Percentiles rank a stretch among this genome's conserved stretches.
Conservation (phyloP, 495 filamentous ascomycete species). For the Terfezia boudieri region DNA sequence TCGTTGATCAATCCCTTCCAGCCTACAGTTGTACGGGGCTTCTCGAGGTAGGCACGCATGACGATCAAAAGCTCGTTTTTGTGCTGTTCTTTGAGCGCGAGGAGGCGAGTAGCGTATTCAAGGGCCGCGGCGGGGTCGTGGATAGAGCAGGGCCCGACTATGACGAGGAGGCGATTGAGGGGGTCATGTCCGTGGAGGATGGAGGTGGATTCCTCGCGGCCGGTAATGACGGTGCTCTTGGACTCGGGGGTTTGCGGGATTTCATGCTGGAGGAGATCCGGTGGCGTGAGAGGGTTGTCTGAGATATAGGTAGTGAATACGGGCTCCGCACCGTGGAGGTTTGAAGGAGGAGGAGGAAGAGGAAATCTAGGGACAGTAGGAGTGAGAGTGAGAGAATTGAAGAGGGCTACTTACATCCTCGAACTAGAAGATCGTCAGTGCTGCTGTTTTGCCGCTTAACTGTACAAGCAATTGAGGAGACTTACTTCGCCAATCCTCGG, state of each 20-base stretch:
- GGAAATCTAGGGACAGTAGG: slow-evolving; percentile 48
- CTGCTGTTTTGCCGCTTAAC: not conserved
- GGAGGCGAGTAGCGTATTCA: slow-evolving; percentile 73
- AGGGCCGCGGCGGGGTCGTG: slow-evolving; percentile 84
- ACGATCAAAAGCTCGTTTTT: slow-evolving; percentile 74
- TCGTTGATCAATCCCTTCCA: slow-evolving; percentile 99
- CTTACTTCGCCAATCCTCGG: slow-evolving; percentile 84
- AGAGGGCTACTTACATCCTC: not conserved
- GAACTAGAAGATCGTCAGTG: not conserved
- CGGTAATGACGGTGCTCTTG: slow-evolving; percentile 54
- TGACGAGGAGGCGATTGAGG: slow-evolving; percentile 59
- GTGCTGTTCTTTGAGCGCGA: slow-evolving; percentile 74
- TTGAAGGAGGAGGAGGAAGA: not conserved
- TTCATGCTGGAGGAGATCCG: slow-evolving; percentile 88
- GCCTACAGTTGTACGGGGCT: slow-evolving; percentile 92
- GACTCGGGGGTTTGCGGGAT: slow-evolving; percentile 60
- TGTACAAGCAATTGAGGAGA: not conserved
- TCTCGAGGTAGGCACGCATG: slow-evolving; percentile 97
- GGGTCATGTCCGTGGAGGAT: slow-evolving; percentile 62
- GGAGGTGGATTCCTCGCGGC: slow-evolving; percentile 58
- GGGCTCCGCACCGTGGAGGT: not conserved
- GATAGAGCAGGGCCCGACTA: slow-evolving; percentile 92
- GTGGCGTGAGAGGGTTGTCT: slow-evolving; percentile 78
- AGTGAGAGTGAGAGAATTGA: not conserved
- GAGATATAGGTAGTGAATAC: not conserved